Evolutionary conservation across 1,139 yeast genomes (phyloP).

Genomic region (Yamadazyma triangularis): DNA sequence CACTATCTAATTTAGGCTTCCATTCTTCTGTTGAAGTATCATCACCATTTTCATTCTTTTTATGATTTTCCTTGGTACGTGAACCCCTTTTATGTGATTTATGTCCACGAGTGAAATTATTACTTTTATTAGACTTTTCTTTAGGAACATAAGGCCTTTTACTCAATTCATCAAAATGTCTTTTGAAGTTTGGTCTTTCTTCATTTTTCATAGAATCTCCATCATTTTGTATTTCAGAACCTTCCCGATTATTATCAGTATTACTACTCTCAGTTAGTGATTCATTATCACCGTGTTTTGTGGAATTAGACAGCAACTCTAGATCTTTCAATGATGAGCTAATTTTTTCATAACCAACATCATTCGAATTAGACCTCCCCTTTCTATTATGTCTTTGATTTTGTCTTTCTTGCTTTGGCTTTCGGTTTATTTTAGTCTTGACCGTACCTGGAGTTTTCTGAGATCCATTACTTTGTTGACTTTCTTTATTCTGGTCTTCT

Average conservation of each 20-base stretch:
- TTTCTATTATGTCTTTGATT: too few species aligned
- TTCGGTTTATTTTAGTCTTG: too few species aligned
- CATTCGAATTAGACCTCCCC: too few species aligned
- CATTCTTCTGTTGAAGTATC: slow-evolving; percentile 1
- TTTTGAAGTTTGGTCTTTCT: slow-evolving; percentile 29
- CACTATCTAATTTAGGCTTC: slow-evolving; percentile 3
- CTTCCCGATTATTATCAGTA: too few species aligned
- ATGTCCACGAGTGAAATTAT: neutral
- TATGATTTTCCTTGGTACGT: neutral
- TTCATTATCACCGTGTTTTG: neutral
- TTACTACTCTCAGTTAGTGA: neutral
- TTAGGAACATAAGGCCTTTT: slow-evolving; percentile 12
- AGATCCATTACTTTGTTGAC: too few species aligned
- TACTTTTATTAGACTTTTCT: slow-evolving; percentile 4
- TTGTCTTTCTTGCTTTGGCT: too few species aligned
- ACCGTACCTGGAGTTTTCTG: slow-evolving; percentile 5
- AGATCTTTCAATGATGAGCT: slow-evolving; percentile 2
- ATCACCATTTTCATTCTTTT: neutral
- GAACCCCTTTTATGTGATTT: too few species aligned
- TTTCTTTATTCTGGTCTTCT: too few species aligned
- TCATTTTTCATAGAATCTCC: neutral
- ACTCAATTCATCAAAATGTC: slow-evolving; percentile 27
- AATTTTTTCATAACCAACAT: too few species aligned
- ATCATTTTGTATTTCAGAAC: neutral
- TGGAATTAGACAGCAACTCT: slow-evolving; percentile 3